phyloP scores from a whole-genome alignment of 192 early-diverging fungal species.

The Coemansia sp. region DNA sequence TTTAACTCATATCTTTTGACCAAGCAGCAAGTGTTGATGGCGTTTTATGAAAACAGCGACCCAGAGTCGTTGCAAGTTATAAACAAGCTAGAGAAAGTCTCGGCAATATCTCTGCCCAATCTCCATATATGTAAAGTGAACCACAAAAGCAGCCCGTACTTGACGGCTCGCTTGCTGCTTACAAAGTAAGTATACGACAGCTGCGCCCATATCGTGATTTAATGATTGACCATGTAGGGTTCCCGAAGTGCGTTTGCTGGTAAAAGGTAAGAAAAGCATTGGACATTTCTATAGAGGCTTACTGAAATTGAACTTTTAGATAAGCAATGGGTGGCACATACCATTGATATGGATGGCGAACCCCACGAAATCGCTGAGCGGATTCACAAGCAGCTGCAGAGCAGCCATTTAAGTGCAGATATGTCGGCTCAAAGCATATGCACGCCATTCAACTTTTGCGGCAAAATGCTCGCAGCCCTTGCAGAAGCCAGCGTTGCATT shows the following conservation, averaged over 20 bases:
- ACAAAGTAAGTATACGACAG: conserved; percentile 21
- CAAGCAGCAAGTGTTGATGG: conserved; percentile 24
- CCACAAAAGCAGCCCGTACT: conserved; percentile 30
- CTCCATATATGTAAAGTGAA: conserved; percentile 35
- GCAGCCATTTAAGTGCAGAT: conserved; percentile 4
- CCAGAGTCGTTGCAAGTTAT: conserved; percentile 22
- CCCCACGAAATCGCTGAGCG: conserved; percentile 19
- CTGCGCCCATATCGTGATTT: neutral
- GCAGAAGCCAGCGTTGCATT: conserved; percentile 32
- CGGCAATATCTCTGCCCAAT: conserved; percentile 21
- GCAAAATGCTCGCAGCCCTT: conserved; percentile 21
- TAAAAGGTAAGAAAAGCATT: conserved; percentile 10
- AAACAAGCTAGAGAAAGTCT: conserved; percentile 19
- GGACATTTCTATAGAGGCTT: too few relatives aligned
- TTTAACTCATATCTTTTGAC: conserved; percentile 21
- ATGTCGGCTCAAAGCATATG: conserved; percentile 17
- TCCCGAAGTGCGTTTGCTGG: conserved; percentile 33
- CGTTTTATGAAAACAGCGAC: conserved; percentile 20
- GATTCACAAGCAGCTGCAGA: conserved; percentile 29
- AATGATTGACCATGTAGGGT: conserved; percentile 15
- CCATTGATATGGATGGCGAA: conserved; percentile 6
- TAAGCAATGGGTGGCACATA: conserved; percentile 30
- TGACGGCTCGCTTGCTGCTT: conserved; percentile 43
- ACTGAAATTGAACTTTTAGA: neutral
- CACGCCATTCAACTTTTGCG: conserved; percentile 47